Conservation (phyloP, 2,329 filamentous ascomycete genomes). For the Hymenoscyphus fructigenus region DNA sequence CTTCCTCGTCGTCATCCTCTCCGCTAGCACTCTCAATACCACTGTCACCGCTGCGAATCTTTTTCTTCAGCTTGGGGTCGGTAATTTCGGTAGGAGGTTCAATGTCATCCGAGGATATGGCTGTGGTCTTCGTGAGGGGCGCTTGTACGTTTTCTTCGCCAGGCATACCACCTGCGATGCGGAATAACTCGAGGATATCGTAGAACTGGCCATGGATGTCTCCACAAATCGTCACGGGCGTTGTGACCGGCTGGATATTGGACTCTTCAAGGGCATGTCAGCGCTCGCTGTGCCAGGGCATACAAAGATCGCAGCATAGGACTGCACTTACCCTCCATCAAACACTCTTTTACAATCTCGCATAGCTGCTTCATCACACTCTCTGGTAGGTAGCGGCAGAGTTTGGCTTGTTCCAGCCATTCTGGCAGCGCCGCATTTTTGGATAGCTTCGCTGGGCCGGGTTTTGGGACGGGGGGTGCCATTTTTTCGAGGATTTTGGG, state of each 20-base stretch:
- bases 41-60: constrained; percentile 66
- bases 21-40: constrained; percentile 49
- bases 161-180: constrained; percentile 94
- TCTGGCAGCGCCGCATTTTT: constrained; percentile 87
- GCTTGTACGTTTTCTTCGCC: constrained; percentile 71
- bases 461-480: constrained; percentile 67
- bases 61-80: constrained; percentile 82
- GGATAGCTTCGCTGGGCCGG: constrained; percentile 82
- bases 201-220: constrained; percentile 99
- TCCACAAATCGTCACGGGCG: constrained; percentile 94
- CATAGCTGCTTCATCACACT: constrained; percentile 97
- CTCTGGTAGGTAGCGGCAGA: constrained; percentile 96
- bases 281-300: constrained; percentile 10
- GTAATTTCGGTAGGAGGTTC: constrained; percentile 88
- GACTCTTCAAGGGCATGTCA: constrained; percentile 63
- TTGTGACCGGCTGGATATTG: constrained; percentile 97
- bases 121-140: constrained; percentile 65
- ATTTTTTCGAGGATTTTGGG: constrained; percentile 16
- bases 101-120: constrained; percentile 88
- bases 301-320: background rate
- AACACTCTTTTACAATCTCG: constrained; percentile 96
- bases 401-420: constrained; percentile 95
- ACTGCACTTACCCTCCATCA: constrained; percentile 82
- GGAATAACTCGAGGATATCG: constrained; percentile 93
- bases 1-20: constrained; percentile 51